Evolutionary conservation across 306 rosid species (phyloP).

Genomic region (Fragaria iinumae): DNA sequence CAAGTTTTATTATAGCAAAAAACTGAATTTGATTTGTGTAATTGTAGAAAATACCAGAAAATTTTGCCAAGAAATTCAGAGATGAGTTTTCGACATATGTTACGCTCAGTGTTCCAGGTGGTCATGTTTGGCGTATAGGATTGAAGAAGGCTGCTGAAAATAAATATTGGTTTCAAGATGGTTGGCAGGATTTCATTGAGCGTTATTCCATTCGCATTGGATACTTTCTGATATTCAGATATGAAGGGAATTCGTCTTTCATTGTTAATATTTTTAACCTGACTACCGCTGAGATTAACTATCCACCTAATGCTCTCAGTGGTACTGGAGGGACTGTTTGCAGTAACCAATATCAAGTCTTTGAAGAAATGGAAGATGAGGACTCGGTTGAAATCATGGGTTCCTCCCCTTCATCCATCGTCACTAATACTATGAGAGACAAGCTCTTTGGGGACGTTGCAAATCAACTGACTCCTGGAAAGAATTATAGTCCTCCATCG

Average conservation of each 20-base stretch:
- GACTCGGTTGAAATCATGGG: constrained; percentile 52
- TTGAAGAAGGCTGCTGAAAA: constrained; percentile 57
- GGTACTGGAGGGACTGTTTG: constrained; percentile 45
- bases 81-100: constrained; percentile 63
- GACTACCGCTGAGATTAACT: constrained; percentile 73
- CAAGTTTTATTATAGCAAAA: not conserved
- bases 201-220: constrained; percentile 66
- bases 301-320: constrained; percentile 43
- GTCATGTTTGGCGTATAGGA: constrained; percentile 73
- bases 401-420: constrained; percentile 31
- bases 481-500: constrained; percentile 49
- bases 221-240: constrained; percentile 73
- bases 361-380: constrained; percentile 86
- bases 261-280: constrained; percentile 62
- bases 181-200: constrained; percentile 81
- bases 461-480: constrained; percentile 41
- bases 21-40: constrained; percentile 32
- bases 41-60: constrained; percentile 82
- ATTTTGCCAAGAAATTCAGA: constrained; percentile 61
- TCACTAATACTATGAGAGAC: constrained; percentile 43
- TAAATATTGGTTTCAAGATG: constrained; percentile 67
- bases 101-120: constrained; percentile 70
- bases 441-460: constrained; percentile 43
- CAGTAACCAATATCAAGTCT: constrained; percentile 40
- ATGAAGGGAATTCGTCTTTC: constrained; percentile 74